These are phyloP conservation scores for Cupressus sempervirens DNA, from an alignment of 75 land plant genomes.

Conservation along the genomic window DNA sequence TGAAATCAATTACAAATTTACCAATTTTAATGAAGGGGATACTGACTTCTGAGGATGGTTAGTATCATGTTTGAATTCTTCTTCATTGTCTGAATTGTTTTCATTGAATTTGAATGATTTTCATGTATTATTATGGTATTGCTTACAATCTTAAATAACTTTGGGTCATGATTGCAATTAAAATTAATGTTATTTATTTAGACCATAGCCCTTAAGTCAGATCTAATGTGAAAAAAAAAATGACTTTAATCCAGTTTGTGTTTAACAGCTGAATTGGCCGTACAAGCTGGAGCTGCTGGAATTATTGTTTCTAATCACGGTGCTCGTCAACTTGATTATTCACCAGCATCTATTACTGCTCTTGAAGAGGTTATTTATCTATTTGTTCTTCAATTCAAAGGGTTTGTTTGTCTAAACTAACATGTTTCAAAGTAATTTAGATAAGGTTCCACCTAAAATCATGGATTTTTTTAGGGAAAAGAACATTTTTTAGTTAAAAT, in stretches of 20 bases:
- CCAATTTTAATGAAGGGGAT: slow-evolving; percentile 87
- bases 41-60: slow-evolving; percentile 89
- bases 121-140: background rate
- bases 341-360: slow-evolving; percentile 60
- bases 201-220: background rate
- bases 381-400: background rate
- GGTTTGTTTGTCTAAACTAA: background rate
- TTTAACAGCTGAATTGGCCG: background rate
- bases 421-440: background rate
- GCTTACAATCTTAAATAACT: background rate
- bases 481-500: background rate
- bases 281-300: slow-evolving; percentile 68
- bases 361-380: slow-evolving; percentile 68
- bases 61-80: background rate
- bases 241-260: background rate
- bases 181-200: background rate
- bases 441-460: background rate
- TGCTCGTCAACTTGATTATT: slow-evolving; percentile 79
- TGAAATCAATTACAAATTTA: slow-evolving; percentile 75
- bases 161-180: background rate
- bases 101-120: background rate
- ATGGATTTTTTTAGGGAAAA: background rate
- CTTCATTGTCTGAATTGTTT: slow-evolving; percentile 5
- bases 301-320: slow-evolving; percentile 88
- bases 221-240: background rate